Percentiles rank a stretch among this genome's conserved stretches.
phyloP scores from a whole-genome alignment of 352 stramenopile species.

The Globisporangium irregulare region DNA sequence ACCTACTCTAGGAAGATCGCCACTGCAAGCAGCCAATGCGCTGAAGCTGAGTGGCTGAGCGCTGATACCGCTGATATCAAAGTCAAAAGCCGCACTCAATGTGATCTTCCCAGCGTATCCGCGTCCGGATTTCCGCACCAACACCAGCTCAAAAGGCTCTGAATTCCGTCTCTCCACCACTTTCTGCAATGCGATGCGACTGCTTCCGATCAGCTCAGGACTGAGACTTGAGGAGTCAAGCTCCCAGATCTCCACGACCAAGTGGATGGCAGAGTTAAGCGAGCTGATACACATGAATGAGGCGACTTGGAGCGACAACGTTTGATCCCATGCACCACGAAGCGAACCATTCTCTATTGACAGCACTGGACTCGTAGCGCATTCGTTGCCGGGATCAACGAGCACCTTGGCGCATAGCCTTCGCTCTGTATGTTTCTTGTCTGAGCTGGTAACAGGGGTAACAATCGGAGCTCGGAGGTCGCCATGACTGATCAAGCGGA shows the following conservation, averaged over 20 bases:
- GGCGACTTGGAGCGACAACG: neutral
- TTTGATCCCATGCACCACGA: neutral
- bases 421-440: neutral
- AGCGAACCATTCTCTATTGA: neutral
- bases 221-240: neutral
- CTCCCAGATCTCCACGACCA: slow-evolving; percentile 15
- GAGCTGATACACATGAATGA: neutral
- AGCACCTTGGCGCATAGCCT: slow-evolving; percentile 7
- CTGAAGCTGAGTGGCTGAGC: neutral
- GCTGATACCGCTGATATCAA: neutral
- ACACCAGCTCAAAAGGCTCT: neutral
- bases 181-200: slow-evolving; percentile 2
- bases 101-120: slow-evolving; percentile 8
- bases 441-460: neutral
- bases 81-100: neutral
- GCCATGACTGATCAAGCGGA: slow-evolving; percentile 1
- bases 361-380: neutral
- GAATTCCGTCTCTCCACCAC: neutral
- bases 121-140: neutral
- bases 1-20: neutral
- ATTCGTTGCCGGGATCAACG: slow-evolving; percentile 10
- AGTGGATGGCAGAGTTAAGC: neutral
- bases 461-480: neutral
- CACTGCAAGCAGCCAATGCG: neutral
- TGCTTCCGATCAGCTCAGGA: slow-evolving; percentile 4